Percentiles rank a stretch among this genome's conserved stretches.
Evolutionary conservation across 768 basidiomycete species (phyloP).

Genomic region (Floccularia luteovirens): DNA sequence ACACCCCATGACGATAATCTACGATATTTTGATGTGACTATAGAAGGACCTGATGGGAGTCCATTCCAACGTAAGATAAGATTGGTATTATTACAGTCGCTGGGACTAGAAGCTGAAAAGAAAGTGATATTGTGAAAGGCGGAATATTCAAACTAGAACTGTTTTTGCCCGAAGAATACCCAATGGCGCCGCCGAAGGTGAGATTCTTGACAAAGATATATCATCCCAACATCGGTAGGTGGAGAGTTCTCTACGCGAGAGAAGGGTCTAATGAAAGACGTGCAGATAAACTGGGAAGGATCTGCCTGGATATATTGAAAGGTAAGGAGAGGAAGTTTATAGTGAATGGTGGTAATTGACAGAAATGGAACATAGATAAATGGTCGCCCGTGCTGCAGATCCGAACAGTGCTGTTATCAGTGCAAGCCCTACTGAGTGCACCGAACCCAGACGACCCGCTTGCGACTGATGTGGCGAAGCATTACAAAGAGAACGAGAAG

Average conservation of each 20-base stretch:
- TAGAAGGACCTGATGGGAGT: conserved; percentile 89
- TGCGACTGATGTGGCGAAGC: conserved; percentile 95
- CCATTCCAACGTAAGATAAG: conserved; percentile 69
- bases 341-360: background rate
- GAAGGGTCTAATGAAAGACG: background rate
- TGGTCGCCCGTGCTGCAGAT: conserved; percentile 99
- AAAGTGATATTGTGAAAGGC: background rate
- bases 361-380: conserved; percentile 56
- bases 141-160: conserved; percentile 67
- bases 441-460: conserved; percentile 97
- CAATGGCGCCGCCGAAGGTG: conserved; percentile 98
- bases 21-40: conserved; percentile 97
- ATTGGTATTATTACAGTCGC: background rate
- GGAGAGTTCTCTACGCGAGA: background rate
- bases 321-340: too few relatives aligned
- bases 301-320: conserved; percentile 98
- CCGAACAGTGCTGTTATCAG: conserved; percentile 91
- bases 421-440: conserved; percentile 93
- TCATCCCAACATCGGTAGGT: conserved; percentile 97
- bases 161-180: conserved; percentile 98
- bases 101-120: background rate
- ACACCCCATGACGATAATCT: conserved; percentile 95
- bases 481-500: conserved; percentile 96
- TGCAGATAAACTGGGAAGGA: conserved; percentile 96
- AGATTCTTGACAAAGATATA: conserved; percentile 97